These are phyloP conservation scores for Ophiocordyceps camponoti-saundersi DNA, from an alignment of 2,329 filamentous ascomycete species.

Conservation along the genomic window DNA sequence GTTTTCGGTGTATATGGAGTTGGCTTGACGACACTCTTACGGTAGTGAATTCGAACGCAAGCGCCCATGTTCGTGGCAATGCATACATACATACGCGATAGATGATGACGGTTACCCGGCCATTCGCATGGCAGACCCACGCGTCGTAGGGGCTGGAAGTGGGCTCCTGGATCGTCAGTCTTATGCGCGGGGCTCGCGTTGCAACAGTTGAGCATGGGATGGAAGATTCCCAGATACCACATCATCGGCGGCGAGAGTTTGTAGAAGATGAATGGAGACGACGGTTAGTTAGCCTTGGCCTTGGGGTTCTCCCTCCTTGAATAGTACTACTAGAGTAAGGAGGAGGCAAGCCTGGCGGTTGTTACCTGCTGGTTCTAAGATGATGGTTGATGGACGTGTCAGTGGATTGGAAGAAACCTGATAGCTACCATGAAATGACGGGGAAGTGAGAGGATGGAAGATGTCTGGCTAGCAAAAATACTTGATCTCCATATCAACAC, in stretches of 20 bases:
- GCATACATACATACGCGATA: neutral
- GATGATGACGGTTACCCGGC: neutral
- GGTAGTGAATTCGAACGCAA: neutral
- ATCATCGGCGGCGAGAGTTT: no score
- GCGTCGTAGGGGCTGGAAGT: neutral
- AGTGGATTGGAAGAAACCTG: neutral
- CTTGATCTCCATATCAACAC: no score
- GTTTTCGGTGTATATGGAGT: conserved; percentile 15
- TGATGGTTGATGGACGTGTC: neutral
- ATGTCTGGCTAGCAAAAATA: no score
- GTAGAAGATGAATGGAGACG: neutral
- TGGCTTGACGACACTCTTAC: conserved; percentile 8
- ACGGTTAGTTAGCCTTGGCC: neutral
- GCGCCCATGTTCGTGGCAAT: neutral
- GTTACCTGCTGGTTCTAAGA: neutral
- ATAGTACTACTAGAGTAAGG: neutral
- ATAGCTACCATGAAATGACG: no score
- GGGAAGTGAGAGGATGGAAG: no score
- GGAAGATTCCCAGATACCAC: neutral
- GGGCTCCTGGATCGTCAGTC: neutral
- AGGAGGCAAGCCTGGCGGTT: neutral
- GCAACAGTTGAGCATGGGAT: neutral
- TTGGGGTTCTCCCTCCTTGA: neutral
- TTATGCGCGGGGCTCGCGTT: neutral
- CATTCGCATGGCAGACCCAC: neutral